Percentiles rank a stretch among this genome's conserved stretches.
These are phyloP conservation scores for Penicillium sp. DNA, from an alignment of 2,329 filamentous ascomycete species.

Conservation along the genomic window DNA sequence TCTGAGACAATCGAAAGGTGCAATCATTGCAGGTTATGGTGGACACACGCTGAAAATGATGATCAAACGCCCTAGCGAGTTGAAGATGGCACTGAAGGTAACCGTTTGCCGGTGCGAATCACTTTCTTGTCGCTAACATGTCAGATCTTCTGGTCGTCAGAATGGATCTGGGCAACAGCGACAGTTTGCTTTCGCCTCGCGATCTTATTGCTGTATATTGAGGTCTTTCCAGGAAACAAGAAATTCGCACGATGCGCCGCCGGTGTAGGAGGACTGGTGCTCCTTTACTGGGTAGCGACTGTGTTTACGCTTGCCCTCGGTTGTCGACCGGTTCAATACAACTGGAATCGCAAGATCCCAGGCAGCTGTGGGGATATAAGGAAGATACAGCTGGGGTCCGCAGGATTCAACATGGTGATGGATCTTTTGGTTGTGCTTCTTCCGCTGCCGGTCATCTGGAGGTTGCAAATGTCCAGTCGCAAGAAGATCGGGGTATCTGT, in stretches of 20 bases:
- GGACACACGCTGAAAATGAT: conserved; percentile 6
- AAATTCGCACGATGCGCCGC: conserved; percentile 7
- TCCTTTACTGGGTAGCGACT: conserved; percentile 11
- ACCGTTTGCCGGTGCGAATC: background rate
- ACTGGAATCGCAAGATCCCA: conserved; percentile 12
- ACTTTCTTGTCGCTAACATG: background rate
- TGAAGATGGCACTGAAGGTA: conserved; percentile 10
- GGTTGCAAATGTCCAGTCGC: conserved; percentile 10
- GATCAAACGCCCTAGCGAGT: background rate
- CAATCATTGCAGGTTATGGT: conserved; percentile 4
- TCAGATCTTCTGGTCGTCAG: conserved; percentile 17
- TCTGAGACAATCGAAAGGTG: background rate
- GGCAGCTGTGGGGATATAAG: conserved; percentile 10
- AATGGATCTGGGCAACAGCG: conserved; percentile 17
- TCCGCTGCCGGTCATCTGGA: conserved; percentile 13
- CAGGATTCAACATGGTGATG: conserved; percentile 16
- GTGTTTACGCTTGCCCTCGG: conserved; percentile 12
- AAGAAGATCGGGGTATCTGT: conserved; percentile 13
- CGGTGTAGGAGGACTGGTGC: conserved; percentile 6
- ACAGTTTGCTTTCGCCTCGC: conserved; percentile 13
- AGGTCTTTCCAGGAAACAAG: conserved; percentile 9
- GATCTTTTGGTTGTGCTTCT: conserved; percentile 11
- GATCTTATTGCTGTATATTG: conserved; percentile 13
- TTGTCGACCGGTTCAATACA: conserved; percentile 13
- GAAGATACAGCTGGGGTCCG: conserved; percentile 12